Evolutionary conservation across 2,329 filamentous ascomycete genomes (phyloP), one percentile per base, ranked within the genome.

Genomic region (Scedosporium minutisporum): DNA sequence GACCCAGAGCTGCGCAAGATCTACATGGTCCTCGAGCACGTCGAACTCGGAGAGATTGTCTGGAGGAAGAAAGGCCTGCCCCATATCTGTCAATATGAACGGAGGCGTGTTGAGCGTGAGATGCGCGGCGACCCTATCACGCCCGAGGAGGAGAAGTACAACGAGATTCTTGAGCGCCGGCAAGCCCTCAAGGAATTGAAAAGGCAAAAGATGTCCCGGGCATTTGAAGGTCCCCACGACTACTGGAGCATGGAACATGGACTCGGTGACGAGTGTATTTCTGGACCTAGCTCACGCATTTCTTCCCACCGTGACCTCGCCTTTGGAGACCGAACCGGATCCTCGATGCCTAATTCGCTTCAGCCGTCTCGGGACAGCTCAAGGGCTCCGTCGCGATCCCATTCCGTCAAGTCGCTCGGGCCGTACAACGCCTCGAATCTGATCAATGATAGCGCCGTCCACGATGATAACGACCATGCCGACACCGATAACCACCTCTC

Each of bases 1-100:
- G 95, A 99, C 72, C 93, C 93, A 1, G 91, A 92, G 69, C 86
- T 92, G 64, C 95, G 96, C 77, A 99, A 99, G 77, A 96, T 99
- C 65, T 99, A 99, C 77, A 93, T 99, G 77, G 91, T 97, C 21
- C 82, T 99, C 53, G 95, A 99, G 74, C 93, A 93, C 74, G 93
- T 97, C 63, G 91, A 97, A 72, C 83, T 93, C 48, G 93, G 95
- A 60, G 95, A 99, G 76, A 91, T 99, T 63, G 84, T 91, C 58
- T 99, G 95, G 95, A 86, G 95, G 62, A 93, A 89, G 72, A 91
- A 93, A 75, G 93, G 91, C 5, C 80, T 92, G 6, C 89, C 88
- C 63, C 89, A 92, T 69, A 89, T 97, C 66, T 90, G 90, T 68
- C 80, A 87, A 38, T 87, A 92, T 69, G 95, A 99, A 73, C 90